phyloP scores from a whole-genome alignment of 164 flowering plant genomes.

The Chimonanthus salicifolius region DNA sequence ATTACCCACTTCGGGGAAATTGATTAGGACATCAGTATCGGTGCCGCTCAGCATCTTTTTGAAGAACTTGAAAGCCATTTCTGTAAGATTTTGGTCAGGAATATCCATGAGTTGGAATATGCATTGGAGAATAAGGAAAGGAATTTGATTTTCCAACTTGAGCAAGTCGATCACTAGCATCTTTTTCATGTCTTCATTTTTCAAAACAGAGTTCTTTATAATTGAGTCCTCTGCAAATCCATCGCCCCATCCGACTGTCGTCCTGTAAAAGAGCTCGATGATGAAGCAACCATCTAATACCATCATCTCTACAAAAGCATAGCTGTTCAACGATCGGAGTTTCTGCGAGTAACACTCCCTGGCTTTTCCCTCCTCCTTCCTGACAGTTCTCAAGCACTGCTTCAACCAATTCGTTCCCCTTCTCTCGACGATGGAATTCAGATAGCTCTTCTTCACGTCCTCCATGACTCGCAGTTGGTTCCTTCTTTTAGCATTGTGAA shows the following conservation, averaged over 20 bases:
- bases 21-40: not conserved
- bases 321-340: slow-evolving; percentile 18
- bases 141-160: not conserved
- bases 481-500: not conserved
- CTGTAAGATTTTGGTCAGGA: not conserved
- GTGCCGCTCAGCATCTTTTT: not conserved
- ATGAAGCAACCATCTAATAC: slow-evolving; percentile 6
- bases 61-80: not conserved
- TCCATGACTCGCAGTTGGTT: not conserved
- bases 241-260: slow-evolving; percentile 18
- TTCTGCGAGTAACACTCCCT: slow-evolving; percentile 48
- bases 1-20: not conserved
- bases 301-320: slow-evolving; percentile 14
- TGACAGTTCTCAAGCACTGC: not conserved
- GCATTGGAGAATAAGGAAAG: not conserved
- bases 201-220: not conserved
- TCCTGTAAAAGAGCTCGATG: slow-evolving; percentile 15
- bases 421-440: not conserved
- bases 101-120: not conserved
- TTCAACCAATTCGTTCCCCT: not conserved
- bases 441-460: not conserved
- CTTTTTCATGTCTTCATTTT: not conserved
- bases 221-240: not conserved
- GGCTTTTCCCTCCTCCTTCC: slow-evolving; percentile 10
- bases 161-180: not conserved